Evolutionary conservation across 345 rosid species (phyloP), one percentile per base, ranked within the genome.

Genomic region (Dipteronia dyeriana): DNA sequence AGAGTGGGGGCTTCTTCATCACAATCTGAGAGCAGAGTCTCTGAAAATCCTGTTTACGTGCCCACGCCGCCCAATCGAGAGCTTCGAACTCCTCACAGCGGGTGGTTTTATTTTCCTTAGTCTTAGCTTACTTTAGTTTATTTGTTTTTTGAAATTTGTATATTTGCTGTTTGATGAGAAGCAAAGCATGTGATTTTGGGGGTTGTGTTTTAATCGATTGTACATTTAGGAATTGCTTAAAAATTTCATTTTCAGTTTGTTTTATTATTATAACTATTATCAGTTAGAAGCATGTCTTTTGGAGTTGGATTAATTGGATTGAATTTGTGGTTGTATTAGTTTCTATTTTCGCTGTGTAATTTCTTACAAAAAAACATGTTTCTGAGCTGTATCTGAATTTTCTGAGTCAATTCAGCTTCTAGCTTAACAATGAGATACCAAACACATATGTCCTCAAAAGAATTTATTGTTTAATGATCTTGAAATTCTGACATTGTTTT

Each of bases 81-180:
- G 31, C 92, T 88, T 74, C 90, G 97, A 31, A 92, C 98, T 81
- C 98, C 98, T 85, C 98, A 94, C 78, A 94, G 98, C 89, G 98
- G 97, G 97, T 94, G 84, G 4, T 34, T 34, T 34, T 45, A 47
- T 75, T 66, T 66, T 1, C 6, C 9, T 60, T 39, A 41, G 7
- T 41, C 9, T 5, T 57, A 1, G 38, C 45, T 34, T 64, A 16
- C 19, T 8, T 20, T 31, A 1, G 38, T 53, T 25, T 68, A 13
- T 13, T 9, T 20, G n/a, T 7, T 31, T 41, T 29, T 6, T 22
- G 0, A 7, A 7, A 41, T 8, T 41, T 0, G 7, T 23, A 2
- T 12, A 1, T 47, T 49, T 68, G 45, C 47, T 8, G 31, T 13
- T 23, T 34, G 60, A 43, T 66, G 7, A 9, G 9, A 12, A 14